These are phyloP conservation scores for Neurospora sp. DNA, from an alignment of 495 filamentous ascomycete species.

Conservation along the genomic window DNA sequence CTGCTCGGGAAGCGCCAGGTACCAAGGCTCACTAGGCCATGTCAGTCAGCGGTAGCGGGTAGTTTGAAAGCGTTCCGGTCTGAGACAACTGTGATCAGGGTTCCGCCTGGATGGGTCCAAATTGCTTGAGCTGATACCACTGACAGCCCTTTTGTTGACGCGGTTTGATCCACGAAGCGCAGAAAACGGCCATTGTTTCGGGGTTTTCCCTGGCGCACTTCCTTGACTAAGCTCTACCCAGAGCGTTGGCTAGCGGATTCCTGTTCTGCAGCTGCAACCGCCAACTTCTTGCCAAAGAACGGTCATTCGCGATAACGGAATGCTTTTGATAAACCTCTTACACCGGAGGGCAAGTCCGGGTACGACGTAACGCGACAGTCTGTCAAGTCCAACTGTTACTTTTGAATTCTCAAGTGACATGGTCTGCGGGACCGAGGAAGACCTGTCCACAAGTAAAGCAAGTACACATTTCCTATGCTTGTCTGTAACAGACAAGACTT, in stretches of 20 bases:
- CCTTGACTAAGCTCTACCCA: not conserved
- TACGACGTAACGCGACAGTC: slow-evolving; percentile 14
- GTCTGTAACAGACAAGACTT: not conserved
- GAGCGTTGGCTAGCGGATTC: not conserved
- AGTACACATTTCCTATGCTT: not conserved
- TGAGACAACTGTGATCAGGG: not conserved
- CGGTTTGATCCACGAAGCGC: not conserved
- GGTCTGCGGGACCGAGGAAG: not conserved
- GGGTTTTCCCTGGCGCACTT: not conserved
- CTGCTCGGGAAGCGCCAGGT: not conserved
- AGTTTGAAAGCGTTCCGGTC: not conserved
- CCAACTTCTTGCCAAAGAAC: not conserved
- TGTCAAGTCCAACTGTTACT: slow-evolving; percentile 9
- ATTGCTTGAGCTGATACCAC: not conserved
- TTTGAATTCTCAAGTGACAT: not conserved
- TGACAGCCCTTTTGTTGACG: not conserved
- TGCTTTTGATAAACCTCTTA: not conserved
- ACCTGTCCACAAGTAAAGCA: not conserved
- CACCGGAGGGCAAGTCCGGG: slow-evolving; percentile 6
- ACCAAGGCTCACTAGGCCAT: not conserved
- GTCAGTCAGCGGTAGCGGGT: not conserved
- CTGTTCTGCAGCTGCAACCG: not conserved
- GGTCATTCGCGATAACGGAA: not conserved
- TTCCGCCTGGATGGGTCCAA: not conserved
- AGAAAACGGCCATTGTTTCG: not conserved